Conservation (phyloP, 202 grass and related monocot genomes). For the Hordeum pubiflorum region DNA sequence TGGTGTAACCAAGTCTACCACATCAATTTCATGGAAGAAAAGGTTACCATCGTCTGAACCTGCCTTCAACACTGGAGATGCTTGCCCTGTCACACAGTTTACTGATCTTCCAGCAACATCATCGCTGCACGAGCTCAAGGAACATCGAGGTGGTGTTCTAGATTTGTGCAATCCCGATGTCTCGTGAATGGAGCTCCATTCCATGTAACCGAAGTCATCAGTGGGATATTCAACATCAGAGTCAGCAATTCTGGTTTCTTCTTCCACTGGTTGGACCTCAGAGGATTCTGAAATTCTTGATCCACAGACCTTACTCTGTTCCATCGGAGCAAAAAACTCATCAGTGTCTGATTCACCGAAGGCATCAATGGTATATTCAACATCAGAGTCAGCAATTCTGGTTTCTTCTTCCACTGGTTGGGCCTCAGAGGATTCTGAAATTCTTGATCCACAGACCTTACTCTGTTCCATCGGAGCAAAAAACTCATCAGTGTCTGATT, state of each 20-base stretch:
- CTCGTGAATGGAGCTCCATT: neutral
- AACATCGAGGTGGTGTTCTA: conserved; percentile 24
- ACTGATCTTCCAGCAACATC: neutral
- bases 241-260: neutral
- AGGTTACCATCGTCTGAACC: neutral
- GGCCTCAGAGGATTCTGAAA: neutral
- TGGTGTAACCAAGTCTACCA: conserved; percentile 51
- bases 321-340: neutral
- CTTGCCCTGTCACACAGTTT: neutral
- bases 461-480: neutral
- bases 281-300: neutral
- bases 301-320: neutral
- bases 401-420: neutral
- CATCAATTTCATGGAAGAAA: neutral
- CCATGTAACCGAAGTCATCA: neutral
- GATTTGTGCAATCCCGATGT: neutral
- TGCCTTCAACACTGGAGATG: neutral
- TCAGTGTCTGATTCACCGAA: neutral
- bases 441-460: neutral
- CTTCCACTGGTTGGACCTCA: neutral
- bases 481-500: neutral
- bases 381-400: neutral
- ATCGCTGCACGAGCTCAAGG: neutral
- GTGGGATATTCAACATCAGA: neutral
- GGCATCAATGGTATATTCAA: neutral